Base-by-base conservation (phyloP, 306 rosid species). In the Fagus sylvatica region DNA sequence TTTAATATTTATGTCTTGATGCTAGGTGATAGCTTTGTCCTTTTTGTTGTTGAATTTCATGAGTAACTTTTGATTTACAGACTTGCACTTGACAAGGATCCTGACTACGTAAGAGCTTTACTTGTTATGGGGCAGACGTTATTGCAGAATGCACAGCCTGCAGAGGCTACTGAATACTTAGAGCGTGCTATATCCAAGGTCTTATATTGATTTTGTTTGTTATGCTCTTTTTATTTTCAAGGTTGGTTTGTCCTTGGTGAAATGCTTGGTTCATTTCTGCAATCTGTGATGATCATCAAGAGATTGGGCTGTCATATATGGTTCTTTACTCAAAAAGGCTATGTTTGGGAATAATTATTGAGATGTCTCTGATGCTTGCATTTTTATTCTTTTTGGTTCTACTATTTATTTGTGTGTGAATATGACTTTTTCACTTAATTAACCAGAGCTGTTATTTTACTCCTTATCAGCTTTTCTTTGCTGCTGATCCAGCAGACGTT, bases 31-130 rank as follows among this genome's bases (percentile, higher is more conserved):
- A 71, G 69, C 75, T 66, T 76, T 69, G 62, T 67, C 71, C 70
- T 59, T 15, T 30, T 48, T 84, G 19, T 73, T 81, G 75, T 74
- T 41, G 65, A 76, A 32, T 78, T 78, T 78, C 60, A 67, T 77
- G 59, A 51, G 54, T 39, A 19, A 73, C 73, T 86, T 75, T 43
- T 43, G 62, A 68, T 54, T 43, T 71, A 65, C 85, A 95, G 98
- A 79, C 80, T 79, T 76, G 93, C 91, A 77, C 97, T 95, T 79
- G 87, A 88, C 67, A 92, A 95, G 87, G 98, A 95, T 74, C 98
- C 98, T 39, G 97, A 89, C 61, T 83, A 84, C 53, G 73, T 76
- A 17, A 81, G 88, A 74, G 98, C 95, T 80, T 78, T 95, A 79
- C 88, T 92, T 78, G 81, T 92, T 76, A 80, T 95, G 91, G 98